Percentiles rank a stretch among this genome's conserved stretches.
Conservation (phyloP, 2,329 filamentous ascomycete genomes). For the Trichoderma harzianum region DNA sequence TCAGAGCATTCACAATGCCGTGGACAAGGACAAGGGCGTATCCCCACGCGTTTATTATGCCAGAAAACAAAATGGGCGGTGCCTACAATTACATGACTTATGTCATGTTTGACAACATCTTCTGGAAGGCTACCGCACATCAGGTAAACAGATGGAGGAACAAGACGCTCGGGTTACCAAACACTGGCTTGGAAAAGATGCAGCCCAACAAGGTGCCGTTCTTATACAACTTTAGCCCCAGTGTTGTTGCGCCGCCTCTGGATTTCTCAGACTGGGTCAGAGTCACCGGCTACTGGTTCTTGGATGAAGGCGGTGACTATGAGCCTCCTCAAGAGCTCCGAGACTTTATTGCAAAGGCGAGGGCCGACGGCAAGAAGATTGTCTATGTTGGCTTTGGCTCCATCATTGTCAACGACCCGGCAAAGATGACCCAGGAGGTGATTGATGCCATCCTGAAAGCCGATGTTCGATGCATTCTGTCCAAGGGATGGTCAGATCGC, state of each 20-base stretch:
- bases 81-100: slow-evolving; percentile 95
- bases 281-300: slow-evolving; percentile 96
- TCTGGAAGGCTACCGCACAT: slow-evolving; percentile 88
- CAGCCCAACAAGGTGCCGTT: slow-evolving; percentile 98
- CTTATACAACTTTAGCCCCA: slow-evolving; percentile 93
- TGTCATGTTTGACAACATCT: slow-evolving; percentile 92
- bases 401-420: slow-evolving; percentile 87
- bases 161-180: slow-evolving; percentile 70
- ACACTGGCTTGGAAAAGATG: slow-evolving; percentile 83
- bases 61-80: slow-evolving; percentile 90
- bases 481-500: slow-evolving; percentile 95
- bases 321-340: slow-evolving; percentile 71
- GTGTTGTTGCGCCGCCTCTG: slow-evolving; percentile 87
- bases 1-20: slow-evolving; percentile 97
- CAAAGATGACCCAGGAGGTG: slow-evolving; percentile 85
- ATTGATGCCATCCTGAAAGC: slow-evolving; percentile 87
- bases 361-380: slow-evolving; percentile 79
- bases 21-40: slow-evolving; percentile 96
- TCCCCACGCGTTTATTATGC: slow-evolving; percentile 92
- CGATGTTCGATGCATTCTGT: slow-evolving; percentile 90
- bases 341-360: slow-evolving; percentile 80
- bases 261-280: slow-evolving; percentile 98
- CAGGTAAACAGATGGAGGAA: slow-evolving; percentile 94
- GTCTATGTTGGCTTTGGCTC: slow-evolving; percentile 98
- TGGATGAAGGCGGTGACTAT: slow-evolving; percentile 72